phyloP scores from a whole-genome alignment of 495 filamentous ascomycete genomes.

The Diplogelasinospora grovesii region DNA sequence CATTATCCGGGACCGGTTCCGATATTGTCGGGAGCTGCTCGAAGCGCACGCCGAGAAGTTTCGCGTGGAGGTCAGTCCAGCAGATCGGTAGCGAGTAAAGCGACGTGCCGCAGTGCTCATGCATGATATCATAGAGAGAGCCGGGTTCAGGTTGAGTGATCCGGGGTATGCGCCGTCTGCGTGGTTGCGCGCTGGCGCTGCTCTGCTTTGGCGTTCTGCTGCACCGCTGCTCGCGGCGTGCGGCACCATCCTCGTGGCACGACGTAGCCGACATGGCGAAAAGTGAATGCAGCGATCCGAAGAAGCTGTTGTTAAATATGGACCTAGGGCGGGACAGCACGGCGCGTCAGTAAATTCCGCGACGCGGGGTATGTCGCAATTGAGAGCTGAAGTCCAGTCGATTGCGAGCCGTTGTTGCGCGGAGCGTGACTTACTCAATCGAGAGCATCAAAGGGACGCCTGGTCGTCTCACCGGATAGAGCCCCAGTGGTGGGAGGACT shows the following conservation, averaged over 20 bases:
- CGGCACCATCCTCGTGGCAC: too few relatives aligned
- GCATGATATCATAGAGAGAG: slow-evolving; percentile 43
- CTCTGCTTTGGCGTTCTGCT: slow-evolving; percentile 2
- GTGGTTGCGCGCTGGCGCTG: neutral
- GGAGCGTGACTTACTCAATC: slow-evolving; percentile 24
- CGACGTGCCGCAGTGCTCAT: slow-evolving; percentile 30
- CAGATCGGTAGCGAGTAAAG: slow-evolving; percentile 37
- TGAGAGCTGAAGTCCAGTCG: neutral
- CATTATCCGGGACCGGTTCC: slow-evolving; percentile 25
- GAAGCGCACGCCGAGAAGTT: slow-evolving; percentile 35
- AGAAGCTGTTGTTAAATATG: slow-evolving; percentile 23
- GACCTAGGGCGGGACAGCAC: slow-evolving; percentile 15
- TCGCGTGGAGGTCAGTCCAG: slow-evolving; percentile 41
- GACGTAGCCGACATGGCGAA: slow-evolving; percentile 24
- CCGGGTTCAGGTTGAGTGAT: slow-evolving; percentile 30
- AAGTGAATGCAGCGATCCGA: slow-evolving; percentile 27
- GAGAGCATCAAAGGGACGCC: slow-evolving; percentile 19
- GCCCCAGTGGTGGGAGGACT: too few relatives aligned
- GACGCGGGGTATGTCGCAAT: too few relatives aligned
- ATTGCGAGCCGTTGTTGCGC: neutral
- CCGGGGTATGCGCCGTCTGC: slow-evolving; percentile 1
- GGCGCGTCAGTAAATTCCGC: neutral
- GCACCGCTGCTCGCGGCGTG: too few relatives aligned
- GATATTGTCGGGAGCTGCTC: slow-evolving; percentile 21
- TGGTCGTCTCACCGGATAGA: slow-evolving; percentile 4